Evolutionary conservation across 371 early-diverging fungal genomes (phyloP), one percentile per base, ranked within the genome.

Genomic region (Mucor velutinosus): DNA sequence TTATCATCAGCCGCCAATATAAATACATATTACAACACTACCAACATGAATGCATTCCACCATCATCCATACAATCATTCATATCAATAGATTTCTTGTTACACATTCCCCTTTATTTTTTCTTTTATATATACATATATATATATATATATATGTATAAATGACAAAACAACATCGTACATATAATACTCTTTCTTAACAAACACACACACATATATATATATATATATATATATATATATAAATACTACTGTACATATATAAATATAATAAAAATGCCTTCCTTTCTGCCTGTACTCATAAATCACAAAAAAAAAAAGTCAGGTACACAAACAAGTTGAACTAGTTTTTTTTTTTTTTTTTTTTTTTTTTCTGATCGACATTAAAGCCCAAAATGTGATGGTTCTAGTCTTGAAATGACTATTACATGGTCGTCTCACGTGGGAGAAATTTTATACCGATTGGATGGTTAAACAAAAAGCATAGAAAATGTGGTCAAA

Each of bases 381-480:
- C 59, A 33, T 59, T 12, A 25, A 39, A 59, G 32, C 51, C 51
- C 51, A 51, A 51, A 25, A 2, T 37, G 37, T 25, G 51, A 51
- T 25, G 51, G 51, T 51, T 51, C 51, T 51, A 51, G 51, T 51
- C 51, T 51, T 23, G 51, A 25, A 23, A 25, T 21, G 23, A 51
- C 25, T 25, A 25, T 25, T 51, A 30, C 7, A 56, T n/a, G n/a
- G 29, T 17, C n/a, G 56, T 56, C 56, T 56, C 56, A 56, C 56
- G 56, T 56, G 56, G 56, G 56, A 30, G 56, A n/a, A 56, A 30
- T 32, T 30, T 56, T 56, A 19, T 56, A 56, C 56, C 56, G 56
- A 56, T 56, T 56, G 56, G 56, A n/a, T 56, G 56, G 56, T 56
- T 56, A 32, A 56, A 56, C 56, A 56, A 56, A 56, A 32, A 25